A percentile compares a stretch with the other conserved stretches of the same genome.
These are phyloP conservation scores for Aspergillus nidulans DNA, from an alignment of 495 filamentous ascomycete genomes.

Conservation along the genomic window DNA sequence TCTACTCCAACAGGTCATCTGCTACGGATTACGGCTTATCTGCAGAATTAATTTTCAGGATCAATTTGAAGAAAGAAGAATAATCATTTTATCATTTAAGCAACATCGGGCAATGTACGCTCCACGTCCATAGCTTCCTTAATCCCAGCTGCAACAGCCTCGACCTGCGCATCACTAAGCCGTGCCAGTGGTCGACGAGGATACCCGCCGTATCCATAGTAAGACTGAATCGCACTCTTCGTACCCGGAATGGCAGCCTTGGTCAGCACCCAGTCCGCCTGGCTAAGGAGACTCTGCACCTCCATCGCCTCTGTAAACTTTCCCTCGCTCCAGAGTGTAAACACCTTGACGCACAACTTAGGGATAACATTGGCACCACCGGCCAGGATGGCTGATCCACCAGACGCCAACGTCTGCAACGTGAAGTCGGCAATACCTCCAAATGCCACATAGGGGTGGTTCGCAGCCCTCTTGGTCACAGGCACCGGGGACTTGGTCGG, in stretches of 20 bases:
- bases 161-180: constrained; percentile 48
- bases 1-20: background rate
- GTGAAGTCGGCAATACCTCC: constrained; percentile 88
- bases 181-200: constrained; percentile 69
- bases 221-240: constrained; percentile 76
- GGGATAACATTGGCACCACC: constrained; percentile 85
- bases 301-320: constrained; percentile 68
- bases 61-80: background rate
- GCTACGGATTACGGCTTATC: background rate
- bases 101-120: constrained; percentile 39
- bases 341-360: constrained; percentile 76
- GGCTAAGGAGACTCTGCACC: constrained; percentile 66
- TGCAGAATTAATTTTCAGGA: background rate
- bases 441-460: constrained; percentile 74
- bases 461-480: constrained; percentile 35
- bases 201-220: constrained; percentile 80
- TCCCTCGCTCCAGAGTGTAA: constrained; percentile 69
- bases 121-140: constrained; percentile 69
- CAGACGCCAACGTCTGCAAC: constrained; percentile 72
- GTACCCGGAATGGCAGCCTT: constrained; percentile 84
- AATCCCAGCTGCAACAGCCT: constrained; percentile 58
- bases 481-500: constrained; percentile 22
- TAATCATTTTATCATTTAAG: constrained; percentile 15
- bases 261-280: constrained; percentile 81
- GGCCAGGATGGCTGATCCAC: constrained; percentile 80